These are phyloP conservation scores for Kernera saxatilis DNA, from an alignment of 345 rosid genomes.

Conservation along the genomic window DNA sequence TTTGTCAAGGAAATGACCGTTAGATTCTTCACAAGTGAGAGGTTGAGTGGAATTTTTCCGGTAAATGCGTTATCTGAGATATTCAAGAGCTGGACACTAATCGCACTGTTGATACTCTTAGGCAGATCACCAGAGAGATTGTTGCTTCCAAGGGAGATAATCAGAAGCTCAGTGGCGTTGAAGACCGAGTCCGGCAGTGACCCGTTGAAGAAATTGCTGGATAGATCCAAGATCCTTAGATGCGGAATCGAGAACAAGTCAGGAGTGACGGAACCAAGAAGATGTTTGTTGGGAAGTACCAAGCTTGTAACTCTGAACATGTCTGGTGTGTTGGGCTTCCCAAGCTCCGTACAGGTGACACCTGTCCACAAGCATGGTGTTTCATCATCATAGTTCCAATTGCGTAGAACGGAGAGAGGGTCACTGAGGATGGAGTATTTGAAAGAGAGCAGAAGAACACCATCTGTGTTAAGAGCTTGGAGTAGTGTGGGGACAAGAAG, in stretches of 20 bases:
- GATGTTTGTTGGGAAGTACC: conserved; percentile 47
- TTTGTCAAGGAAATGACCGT: conserved; percentile 56
- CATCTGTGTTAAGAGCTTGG: conserved; percentile 55
- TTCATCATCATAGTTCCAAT: conserved; percentile 64
- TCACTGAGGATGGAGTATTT: conserved; percentile 61
- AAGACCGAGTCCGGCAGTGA: conserved; percentile 50
- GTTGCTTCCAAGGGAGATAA: conserved; percentile 48
- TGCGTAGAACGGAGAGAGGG: conserved; percentile 48
- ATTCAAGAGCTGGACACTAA: conserved; percentile 50
- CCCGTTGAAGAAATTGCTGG: conserved; percentile 61
- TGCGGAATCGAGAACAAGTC: conserved; percentile 46
- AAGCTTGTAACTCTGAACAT: conserved; percentile 59
- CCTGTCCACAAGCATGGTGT: conserved; percentile 76
- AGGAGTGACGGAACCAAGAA: conserved; percentile 53
- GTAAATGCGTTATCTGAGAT: conserved; percentile 74
- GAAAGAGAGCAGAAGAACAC: conserved; percentile 56
- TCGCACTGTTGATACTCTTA: conserved; percentile 36
- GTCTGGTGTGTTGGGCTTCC: conserved; percentile 38
- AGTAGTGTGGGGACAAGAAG: conserved; percentile 32
- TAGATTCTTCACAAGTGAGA: conserved; percentile 48
- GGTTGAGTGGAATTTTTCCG: conserved; percentile 49
- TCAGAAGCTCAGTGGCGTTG: conserved; percentile 49
- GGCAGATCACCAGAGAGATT: conserved; percentile 64
- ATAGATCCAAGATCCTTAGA: conserved; percentile 58
- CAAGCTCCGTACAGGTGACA: conserved; percentile 49